Evolutionary conservation across 169 alveolate genomes (phyloP).

Genomic region (Plasmodium reichenowi): DNA sequence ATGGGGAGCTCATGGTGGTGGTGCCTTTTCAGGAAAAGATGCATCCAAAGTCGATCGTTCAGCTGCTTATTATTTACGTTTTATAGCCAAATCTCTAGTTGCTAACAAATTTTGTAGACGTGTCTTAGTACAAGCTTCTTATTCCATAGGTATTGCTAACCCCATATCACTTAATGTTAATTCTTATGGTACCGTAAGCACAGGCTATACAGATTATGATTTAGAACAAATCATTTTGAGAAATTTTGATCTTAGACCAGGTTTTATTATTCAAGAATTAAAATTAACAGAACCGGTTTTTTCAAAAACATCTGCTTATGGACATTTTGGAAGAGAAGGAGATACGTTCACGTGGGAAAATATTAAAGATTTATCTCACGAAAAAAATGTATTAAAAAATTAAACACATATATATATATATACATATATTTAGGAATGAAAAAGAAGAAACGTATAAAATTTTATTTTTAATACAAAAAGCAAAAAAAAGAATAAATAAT

Average conservation of each 20-base stretch:
- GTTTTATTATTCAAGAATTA: constrained; percentile 94
- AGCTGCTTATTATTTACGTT: constrained; percentile 99
- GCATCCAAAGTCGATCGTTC: constrained; percentile 99
- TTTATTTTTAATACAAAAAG: neutral
- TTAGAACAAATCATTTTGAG: constrained; percentile 92
- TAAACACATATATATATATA: neutral
- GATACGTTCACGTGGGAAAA: constrained; percentile 97
- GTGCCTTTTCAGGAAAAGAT: constrained; percentile 99
- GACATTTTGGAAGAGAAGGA: constrained; percentile 98
- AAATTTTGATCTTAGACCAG: constrained; percentile 98
- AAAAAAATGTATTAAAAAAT: constrained; percentile 71
- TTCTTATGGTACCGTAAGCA: constrained; percentile 94
- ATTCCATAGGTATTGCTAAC: constrained; percentile 97
- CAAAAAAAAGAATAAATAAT: neutral
- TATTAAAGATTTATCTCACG: constrained; percentile 87
- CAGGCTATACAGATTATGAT: constrained; percentile 94
- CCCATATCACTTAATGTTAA: constrained; percentile 98
- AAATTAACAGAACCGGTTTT: constrained; percentile 93
- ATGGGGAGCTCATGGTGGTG: constrained; percentile 99
- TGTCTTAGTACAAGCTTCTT: constrained; percentile 96
- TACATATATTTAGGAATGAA: neutral
- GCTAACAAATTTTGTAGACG: constrained; percentile 95
- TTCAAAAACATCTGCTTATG: constrained; percentile 95
- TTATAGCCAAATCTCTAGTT: constrained; percentile 98
- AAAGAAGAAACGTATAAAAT: neutral